These are phyloP conservation scores for Citrus australasica DNA, from an alignment of 345 rosid species.

Conservation along the genomic window DNA sequence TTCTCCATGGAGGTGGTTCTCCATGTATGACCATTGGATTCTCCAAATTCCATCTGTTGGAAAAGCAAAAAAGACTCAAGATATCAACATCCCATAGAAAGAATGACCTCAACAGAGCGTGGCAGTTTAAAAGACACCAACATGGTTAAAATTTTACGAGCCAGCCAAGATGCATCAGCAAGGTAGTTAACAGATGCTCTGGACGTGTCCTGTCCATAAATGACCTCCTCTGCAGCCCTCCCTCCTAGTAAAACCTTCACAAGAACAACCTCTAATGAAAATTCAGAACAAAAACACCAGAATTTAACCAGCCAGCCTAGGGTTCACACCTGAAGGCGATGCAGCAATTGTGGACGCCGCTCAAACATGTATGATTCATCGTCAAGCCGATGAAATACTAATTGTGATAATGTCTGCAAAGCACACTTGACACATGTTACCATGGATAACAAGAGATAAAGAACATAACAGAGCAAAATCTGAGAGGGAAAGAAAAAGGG, in stretches of 20 bases:
- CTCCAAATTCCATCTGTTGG: slow-evolving; percentile 90
- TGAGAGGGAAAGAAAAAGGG: no score
- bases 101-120: not conserved
- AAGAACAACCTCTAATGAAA: not conserved
- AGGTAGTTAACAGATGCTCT: slow-evolving; percentile 79
- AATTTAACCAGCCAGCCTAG: slow-evolving; percentile 10
- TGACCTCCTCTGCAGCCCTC: slow-evolving; percentile 94
- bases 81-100: slow-evolving; percentile 6
- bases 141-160: slow-evolving; percentile 88
- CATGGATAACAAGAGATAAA: not conserved
- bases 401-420: slow-evolving; percentile 72
- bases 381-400: slow-evolving; percentile 80
- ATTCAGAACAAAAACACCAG: slow-evolving; percentile 2
- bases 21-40: slow-evolving; percentile 91
- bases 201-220: slow-evolving; percentile 87
- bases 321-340: slow-evolving; percentile 78
- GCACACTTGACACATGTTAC: slow-evolving; percentile 4
- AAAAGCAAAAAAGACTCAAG: slow-evolving; percentile 4
- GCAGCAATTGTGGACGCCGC: slow-evolving; percentile 82
- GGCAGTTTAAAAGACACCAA: slow-evolving; percentile 22
- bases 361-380: slow-evolving; percentile 90
- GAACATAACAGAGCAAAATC: not conserved
- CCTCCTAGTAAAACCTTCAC: slow-evolving; percentile 80
- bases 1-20: slow-evolving; percentile 90
- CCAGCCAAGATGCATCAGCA: slow-evolving; percentile 95